Evolutionary conservation across 1,284 basidiomycete species (phyloP), one percentile per base, ranked within the genome.

Genomic region (Apiotrichum domesticum): DNA sequence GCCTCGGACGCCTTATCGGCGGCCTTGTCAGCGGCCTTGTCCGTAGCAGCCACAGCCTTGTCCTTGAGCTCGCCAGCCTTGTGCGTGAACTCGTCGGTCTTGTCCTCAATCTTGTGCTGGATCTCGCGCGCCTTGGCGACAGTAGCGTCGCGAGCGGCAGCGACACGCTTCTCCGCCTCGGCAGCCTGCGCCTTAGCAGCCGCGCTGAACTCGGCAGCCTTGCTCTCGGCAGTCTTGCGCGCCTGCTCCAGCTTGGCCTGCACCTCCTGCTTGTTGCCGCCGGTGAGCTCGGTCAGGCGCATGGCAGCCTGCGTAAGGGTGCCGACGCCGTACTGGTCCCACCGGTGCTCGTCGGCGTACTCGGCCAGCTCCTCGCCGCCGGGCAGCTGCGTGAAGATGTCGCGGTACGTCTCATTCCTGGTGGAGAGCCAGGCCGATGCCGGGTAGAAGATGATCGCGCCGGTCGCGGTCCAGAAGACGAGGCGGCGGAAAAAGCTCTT

Each of bases 311-410:
- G 76, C 29, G 83, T 67, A 29, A 87, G 84, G 49, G 87, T 76
- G 3, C 81, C 83, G 29, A 63, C 52, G 13, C 71, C 76, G 54
- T 76, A 64, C 13, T 65, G 62, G 64, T 91, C 87, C 87, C 87
- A 90, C 32, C 85, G 81, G 65, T 86, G 79, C 46, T 84, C 81
- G 72, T 94, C 89, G 6, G 87, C 87, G 69, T 85, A 88, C 59
- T 92, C 85, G 41, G 94, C 80, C 70, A 95, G 81, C 29, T 80
- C 70, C 65, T 87, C 83, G 45, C 86, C 93, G 33, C 78, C 73
- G 3, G 81, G 81, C 44, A 83, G 72, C 56, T 73, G 75, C 56
- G 76, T 69, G 68, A 82, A 82, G 64, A 82, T 78, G 60, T 82
- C 80, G 54, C 79, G 73, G 62, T 79, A 79, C 6, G 69, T 56